Conservation (phyloP, 345 rosid species). For the Camelina sativa region DNA sequence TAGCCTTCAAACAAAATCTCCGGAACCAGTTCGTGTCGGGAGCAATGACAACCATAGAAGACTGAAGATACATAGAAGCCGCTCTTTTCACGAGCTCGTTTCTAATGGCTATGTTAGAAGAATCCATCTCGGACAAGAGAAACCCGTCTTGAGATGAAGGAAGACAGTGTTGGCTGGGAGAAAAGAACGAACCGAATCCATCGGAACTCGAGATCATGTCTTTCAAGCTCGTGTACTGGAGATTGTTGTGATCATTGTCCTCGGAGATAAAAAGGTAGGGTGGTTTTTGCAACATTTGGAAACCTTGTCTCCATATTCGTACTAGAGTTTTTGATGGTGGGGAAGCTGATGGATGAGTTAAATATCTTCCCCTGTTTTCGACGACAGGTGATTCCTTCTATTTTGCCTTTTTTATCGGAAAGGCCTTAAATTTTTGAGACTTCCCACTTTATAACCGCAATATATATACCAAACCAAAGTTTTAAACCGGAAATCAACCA, state of each 20-base stretch:
- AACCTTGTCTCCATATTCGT: conserved; percentile 41
- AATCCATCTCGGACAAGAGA: conserved; percentile 48
- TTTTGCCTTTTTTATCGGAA: conserved; percentile 34
- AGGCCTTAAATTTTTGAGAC: conserved; percentile 12
- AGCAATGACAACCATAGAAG: conserved; percentile 43
- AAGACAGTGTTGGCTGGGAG: not conserved
- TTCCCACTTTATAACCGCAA: conserved; percentile 23
- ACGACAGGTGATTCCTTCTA: conserved; percentile 33
- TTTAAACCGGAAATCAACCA: not conserved
- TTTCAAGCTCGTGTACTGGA: conserved; percentile 45
- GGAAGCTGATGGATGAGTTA: conserved; percentile 24
- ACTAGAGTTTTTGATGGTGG: not conserved
- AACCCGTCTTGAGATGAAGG: conserved; percentile 38
- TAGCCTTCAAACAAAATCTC: conserved; percentile 47
- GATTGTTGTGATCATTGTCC: conserved; percentile 39
- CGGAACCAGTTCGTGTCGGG: conserved; percentile 52
- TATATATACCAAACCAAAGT: conserved; percentile 19
- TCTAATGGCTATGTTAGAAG: conserved; percentile 53
- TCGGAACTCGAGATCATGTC: conserved; percentile 44
- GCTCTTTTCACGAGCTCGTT: conserved; percentile 63
- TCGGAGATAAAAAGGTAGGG: conserved; percentile 42
- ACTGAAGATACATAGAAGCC: conserved; percentile 62
- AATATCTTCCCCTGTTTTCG: conserved; percentile 24
- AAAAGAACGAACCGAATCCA: conserved; percentile 36
- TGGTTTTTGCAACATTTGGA: conserved; percentile 46